Base-by-base conservation (phyloP, 805 yeast genomes). In the Millerozyma miso region DNA sequence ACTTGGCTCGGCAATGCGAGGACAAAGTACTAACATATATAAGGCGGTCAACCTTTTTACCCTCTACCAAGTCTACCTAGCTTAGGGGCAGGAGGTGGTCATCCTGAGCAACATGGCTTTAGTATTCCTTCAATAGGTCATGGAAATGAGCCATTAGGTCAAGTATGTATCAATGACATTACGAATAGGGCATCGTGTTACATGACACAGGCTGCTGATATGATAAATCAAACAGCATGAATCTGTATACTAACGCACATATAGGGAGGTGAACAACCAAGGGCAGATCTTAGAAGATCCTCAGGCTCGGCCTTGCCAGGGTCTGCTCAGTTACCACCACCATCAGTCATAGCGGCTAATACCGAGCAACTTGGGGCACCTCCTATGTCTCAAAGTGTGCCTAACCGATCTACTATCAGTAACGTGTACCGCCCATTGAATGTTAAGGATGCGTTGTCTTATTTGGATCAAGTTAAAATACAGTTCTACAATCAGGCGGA, bases 381-480 rank as follows among this genome's bases (percentile, higher is more conserved):
- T 44, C 43, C 46, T 38, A 52, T 48, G 35, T 54, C 52, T 42
- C 71, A 55, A 44, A 71, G 67, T 7, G 65, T 66, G 14, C 68
- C 73, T 19, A 70, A 67, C 51, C 57, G 74, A 39, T 64, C 73
- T 18, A 56, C 71, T n/a, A 57, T 71, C 2, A 61, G 69, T 7
- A 67, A 59, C 42, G 66, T 67, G 23, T 84, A 84, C 60, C 73
- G 89, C 53, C 97, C 97, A 2, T 70, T 93, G 54, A 93, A 93
- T 58, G 98, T 93, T 39, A 88, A 88, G 60, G 99, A 93, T 64
- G 99, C 99, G 4, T 73, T 93, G 51, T 82, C 96, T 7, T 93
- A 95, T 59, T 76, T 93, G 52, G 99, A 95, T 60, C 96, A 90
- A 65, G 99, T 93, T 40, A 93, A 93, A 65, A 77, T 84, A 38